A percentile compares a stretch with the other conserved stretches of the same genome.
Evolutionary conservation across 352 stramenopile genomes (phyloP).

Genomic region (Stramenopiles sp.): DNA sequence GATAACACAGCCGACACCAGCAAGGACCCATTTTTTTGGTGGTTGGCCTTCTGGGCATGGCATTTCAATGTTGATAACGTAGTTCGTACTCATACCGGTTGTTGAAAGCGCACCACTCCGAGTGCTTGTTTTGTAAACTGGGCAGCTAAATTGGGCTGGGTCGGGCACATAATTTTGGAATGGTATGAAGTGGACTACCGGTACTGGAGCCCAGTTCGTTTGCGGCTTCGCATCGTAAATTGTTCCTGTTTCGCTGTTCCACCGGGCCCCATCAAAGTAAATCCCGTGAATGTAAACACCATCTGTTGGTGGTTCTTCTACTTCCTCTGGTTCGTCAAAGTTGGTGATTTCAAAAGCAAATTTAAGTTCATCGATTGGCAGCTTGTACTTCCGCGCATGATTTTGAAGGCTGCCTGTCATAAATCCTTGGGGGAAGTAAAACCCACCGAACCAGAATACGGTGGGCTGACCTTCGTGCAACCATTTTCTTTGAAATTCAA

Average conservation of each 20-base stretch:
- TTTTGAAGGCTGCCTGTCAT: constrained; percentile 82
- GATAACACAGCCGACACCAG: constrained; percentile 57
- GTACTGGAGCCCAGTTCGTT: no score
- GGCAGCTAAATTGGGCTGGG: constrained; percentile 53
- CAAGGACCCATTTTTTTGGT: constrained; percentile 71
- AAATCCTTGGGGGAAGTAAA: constrained; percentile 86
- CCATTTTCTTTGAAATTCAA: constrained; percentile 58
- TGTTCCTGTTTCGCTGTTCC: constrained; percentile 47
- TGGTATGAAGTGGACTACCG: constrained; percentile 38
- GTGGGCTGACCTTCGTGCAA: constrained; percentile 46
- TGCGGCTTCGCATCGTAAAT: constrained; percentile 58
- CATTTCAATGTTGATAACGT: constrained; percentile 69
- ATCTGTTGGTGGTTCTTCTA: constrained; percentile 14
- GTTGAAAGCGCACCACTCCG: constrained; percentile 68
- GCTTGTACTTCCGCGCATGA: constrained; percentile 75
- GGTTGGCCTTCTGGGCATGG: constrained; percentile 37
- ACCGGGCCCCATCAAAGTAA: constrained; percentile 76
- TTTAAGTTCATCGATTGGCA: constrained; percentile 74
- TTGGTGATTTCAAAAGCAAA: constrained; percentile 61
- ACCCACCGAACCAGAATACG: constrained; percentile 68
- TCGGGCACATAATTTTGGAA: constrained; percentile 39
- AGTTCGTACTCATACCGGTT: constrained; percentile 79
- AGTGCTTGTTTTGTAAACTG: constrained; percentile 80
- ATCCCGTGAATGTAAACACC: constrained; percentile 78
- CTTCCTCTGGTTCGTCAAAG: constrained; percentile 44